Evolutionary conservation across 176 grass and related monocot species (phyloP).

Genomic region (Thalia dealbata): DNA sequence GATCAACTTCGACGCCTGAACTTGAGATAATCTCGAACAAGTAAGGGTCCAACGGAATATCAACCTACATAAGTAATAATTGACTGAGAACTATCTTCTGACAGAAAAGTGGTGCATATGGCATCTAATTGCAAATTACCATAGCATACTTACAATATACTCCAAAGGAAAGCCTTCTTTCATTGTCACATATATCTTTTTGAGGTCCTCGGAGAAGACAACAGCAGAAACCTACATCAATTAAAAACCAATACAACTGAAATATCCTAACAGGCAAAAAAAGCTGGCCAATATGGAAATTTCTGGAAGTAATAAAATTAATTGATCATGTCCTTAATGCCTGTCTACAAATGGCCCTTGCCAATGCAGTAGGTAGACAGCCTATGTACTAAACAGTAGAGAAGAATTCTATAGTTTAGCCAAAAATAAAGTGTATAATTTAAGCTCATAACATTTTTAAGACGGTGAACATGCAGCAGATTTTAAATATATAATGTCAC

Average conservation of each 20-base stretch:
- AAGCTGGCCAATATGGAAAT: neutral
- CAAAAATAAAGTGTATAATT: neutral
- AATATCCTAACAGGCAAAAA: neutral
- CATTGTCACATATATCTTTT: constrained; percentile 33
- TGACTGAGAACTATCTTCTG: constrained; percentile 7
- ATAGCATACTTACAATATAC: constrained; percentile 25
- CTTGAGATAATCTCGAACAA: constrained; percentile 27
- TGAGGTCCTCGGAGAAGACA: constrained; percentile 32
- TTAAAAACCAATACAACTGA: neutral
- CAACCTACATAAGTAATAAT: constrained; percentile 17
- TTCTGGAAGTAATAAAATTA: neutral
- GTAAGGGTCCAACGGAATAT: constrained; percentile 24
- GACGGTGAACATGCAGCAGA: neutral
- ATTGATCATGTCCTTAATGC: neutral
- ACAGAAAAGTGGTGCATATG: neutral
- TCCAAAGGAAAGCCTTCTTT: constrained; percentile 35
- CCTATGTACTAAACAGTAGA: neutral
- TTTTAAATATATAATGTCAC: neutral
- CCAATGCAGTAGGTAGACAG: neutral
- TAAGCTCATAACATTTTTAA: neutral
- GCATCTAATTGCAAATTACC: neutral
- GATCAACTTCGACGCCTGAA: constrained; percentile 32
- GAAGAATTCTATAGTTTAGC: neutral
- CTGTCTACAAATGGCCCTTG: neutral
- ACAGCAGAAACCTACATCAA: constrained; percentile 20